phyloP scores from a whole-genome alignment of 176 grass and related monocot genomes.

The Elymus sibiricus region DNA sequence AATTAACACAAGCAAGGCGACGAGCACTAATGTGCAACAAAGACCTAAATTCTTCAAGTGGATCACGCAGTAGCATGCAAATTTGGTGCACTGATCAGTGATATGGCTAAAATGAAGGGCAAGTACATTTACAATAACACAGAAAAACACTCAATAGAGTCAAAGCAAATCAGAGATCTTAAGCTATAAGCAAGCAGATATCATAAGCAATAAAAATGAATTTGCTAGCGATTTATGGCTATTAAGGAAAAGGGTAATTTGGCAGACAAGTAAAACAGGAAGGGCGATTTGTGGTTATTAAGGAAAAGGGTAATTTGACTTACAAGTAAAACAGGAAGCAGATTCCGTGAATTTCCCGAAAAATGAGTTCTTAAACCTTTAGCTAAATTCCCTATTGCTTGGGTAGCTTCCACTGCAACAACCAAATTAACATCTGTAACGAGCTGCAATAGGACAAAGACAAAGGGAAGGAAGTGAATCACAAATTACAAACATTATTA shows the following conservation, averaged over 20 bases:
- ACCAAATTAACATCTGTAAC: constrained; percentile 95
- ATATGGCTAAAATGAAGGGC: neutral
- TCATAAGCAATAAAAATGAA: neutral
- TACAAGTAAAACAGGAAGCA: constrained; percentile 94
- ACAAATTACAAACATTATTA: constrained; percentile 8
- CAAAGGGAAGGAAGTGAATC: neutral
- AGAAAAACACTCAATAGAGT: neutral
- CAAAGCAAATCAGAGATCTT: neutral
- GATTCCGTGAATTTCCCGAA: constrained; percentile 79
- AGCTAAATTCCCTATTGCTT: constrained; percentile 91
- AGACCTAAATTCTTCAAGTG: neutral
- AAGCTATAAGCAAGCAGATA: neutral
- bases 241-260: neutral
- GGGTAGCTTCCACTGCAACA: constrained; percentile 90
- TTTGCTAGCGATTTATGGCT: neutral
- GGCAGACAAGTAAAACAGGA: constrained; percentile 84
- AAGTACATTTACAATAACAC: neutral
- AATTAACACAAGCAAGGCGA: neutral
- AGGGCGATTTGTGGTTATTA: constrained; percentile 9
- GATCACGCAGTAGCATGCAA: neutral
- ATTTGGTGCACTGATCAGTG: neutral
- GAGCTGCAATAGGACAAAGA: constrained; percentile 54
- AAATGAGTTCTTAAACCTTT: constrained; percentile 89
- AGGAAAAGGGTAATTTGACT: constrained; percentile 30
- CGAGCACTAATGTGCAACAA: neutral